Conservation (phyloP, 163 green algal species). For the Scenedesmus sp. region DNA sequence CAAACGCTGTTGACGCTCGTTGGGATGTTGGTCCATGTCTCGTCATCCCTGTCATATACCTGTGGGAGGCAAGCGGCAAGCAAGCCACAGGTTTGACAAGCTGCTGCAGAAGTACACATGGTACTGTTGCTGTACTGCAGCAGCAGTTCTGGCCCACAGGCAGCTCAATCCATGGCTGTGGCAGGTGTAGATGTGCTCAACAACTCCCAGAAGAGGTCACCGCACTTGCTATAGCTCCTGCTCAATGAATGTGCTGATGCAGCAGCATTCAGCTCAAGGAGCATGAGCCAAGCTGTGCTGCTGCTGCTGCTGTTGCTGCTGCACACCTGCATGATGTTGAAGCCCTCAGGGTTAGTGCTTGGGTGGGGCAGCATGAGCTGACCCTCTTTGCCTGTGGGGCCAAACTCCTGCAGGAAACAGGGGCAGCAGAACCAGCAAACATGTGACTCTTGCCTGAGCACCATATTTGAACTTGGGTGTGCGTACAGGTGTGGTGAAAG, state of each 20-base stretch:
- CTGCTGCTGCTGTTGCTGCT: neutral
- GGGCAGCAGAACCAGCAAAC: neutral
- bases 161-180: too few species aligned
- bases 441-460: too few species aligned
- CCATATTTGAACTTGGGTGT: neutral
- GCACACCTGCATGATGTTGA: conserved; percentile 25
- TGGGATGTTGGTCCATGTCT: conserved; percentile 43
- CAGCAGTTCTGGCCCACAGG: too few species aligned
- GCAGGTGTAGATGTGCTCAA: too few species aligned
- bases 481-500: too few species aligned
- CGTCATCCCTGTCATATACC: conserved; percentile 25
- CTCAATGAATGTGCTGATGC: neutral
- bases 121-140: neutral
- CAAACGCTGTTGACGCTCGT: conserved; percentile 40
- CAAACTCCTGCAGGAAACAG: conserved; percentile 31
- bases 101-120: neutral
- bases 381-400: conserved; percentile 36
- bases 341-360: conserved; percentile 10
- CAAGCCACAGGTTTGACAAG: too few species aligned
- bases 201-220: too few species aligned
- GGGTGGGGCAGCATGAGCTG: conserved; percentile 44
- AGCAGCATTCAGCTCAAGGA: neutral
- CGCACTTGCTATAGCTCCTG: too few species aligned
- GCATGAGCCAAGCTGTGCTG: neutral
- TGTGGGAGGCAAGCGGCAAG: neutral